Evolutionary conservation across 1,139 yeast genomes (phyloP), one percentile per base, ranked within the genome.

Genomic region (Zygotorulaspora mrakii): DNA sequence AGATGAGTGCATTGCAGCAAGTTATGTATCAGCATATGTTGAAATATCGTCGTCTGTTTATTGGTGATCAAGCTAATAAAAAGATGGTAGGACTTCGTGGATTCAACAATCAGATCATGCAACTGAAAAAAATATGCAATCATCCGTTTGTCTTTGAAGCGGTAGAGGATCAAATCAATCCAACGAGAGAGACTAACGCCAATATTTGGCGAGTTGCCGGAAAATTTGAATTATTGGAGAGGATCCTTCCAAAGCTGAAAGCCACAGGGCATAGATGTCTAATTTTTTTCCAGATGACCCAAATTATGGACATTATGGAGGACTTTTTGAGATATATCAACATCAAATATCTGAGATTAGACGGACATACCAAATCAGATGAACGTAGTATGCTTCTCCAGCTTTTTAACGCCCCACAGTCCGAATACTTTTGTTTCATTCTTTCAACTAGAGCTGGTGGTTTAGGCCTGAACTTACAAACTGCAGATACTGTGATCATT

Each of bases 141-240:
- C 98, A 91, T 69, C 98, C 98, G 1, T 91, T 83, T 68, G 97
- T 91, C 11, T 91, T 87, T 64, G 96, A 86, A 59, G 97, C 88
- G 52, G 95, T 91, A 33, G 98, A 91, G 66, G 77, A 80, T 47
- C 71, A 86, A 48, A 77, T 91, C 37, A 87, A 89, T 59, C 96
- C 97, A 13, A 66, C 74, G 0, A 71, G 71, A 42, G 77, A 74
- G 50, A 82, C 87, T 1, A 81, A 82, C 54, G 83, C 80, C 51
- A 67, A 73, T 45, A 81, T 83, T 45, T 83, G 91, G 91, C 55
- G 64, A 35, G 75, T 71, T 32, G 75, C 81, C 7, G 94, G 94
- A 52, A 85, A 85, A 59, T 82, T 85, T 60, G 94, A 85, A 60
- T 65, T 85, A 38, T 69, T 85, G 43, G 89, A 83, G 54, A 70